Evolutionary conservation across 169 alveolate genomes (phyloP).

Genomic region (Fabrea salina): DNA sequence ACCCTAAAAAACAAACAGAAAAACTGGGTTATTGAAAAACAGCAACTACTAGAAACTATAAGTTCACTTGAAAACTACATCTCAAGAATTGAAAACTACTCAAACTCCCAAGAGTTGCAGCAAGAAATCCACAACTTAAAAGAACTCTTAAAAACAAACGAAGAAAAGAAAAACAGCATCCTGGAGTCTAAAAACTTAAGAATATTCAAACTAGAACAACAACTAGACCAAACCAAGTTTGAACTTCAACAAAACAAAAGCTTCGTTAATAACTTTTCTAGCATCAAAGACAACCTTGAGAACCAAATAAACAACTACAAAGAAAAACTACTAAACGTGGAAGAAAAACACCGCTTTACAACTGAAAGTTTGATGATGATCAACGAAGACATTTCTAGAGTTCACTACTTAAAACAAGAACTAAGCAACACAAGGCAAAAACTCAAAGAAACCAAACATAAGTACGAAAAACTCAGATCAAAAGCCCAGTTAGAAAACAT

Average conservation of each 20-base stretch:
- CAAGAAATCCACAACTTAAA: background rate
- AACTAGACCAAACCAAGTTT: background rate
- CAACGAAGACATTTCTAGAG: background rate
- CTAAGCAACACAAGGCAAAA: background rate
- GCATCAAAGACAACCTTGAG: background rate
- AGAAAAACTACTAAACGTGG: background rate
- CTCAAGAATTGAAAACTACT: background rate
- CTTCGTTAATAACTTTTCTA: background rate
- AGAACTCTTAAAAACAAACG: too few relatives aligned
- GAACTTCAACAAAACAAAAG: background rate
- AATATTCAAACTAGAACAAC: background rate
- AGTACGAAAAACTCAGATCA: background rate
- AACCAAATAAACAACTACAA: background rate
- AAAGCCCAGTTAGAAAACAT: background rate
- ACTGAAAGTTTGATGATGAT: conserved; percentile 1
- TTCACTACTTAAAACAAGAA: background rate
- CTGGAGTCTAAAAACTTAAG: background rate
- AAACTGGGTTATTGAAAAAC: too few relatives aligned
- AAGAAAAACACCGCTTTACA: background rate
- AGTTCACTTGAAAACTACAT: background rate
- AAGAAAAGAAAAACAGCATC: too few relatives aligned
- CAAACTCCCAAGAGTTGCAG: background rate
- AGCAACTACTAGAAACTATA: background rate
- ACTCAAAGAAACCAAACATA: background rate
- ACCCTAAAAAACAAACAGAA: too few relatives aligned